Evolutionary conservation across 2,329 filamentous ascomycete genomes (phyloP), one percentile per base, ranked within the genome.

Genomic region (Fusarium veterinarium): DNA sequence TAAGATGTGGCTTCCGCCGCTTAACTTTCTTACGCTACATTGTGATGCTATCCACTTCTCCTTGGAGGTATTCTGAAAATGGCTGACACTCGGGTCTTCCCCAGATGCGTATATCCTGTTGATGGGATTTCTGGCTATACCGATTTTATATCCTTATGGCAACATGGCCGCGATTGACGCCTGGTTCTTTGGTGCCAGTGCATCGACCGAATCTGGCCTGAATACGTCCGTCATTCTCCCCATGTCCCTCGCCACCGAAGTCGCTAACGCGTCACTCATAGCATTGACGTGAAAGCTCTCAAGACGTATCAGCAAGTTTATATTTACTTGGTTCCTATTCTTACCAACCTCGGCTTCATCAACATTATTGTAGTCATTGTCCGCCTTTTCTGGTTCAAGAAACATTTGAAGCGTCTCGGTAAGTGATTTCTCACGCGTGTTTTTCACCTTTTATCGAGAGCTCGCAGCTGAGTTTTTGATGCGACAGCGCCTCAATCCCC

Each of bases 251-350:
- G 25, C 25, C 25, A 28, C 25, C 25, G 25, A 28, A 28, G 25
- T 28, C 25, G 25, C 25, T 28, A 28, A 28, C 25, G 4, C 25
- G 55, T 57, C 13, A 11, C 41, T 28, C 25, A 28, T 28, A 88
- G 86, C 9, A 76, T 87, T 35, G 86, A 88, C 70, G 75, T 88
- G 41, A 88, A 87, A 51, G 77, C 78, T 2, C 73, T 88, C 20
- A 82, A 83, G 64, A 82, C 80, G 0, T 88, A 87, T 60, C 87
- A 88, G 73, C 87, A 88, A 68, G 71, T 88, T 2, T 84, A 83
- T 41, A 69, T 88, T 38, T 89, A 88, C 71, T 79, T 88, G 37
- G 77, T 86, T 28, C 85, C 86, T 1, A 81, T 86, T 16, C 52
- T 88, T 3, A 84, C 83, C 0, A 87, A 88, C 60, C 59, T 87